These are phyloP conservation scores for Haberlea rhodopensis DNA, from an alignment of 257 asterid species.

Conservation along the genomic window DNA sequence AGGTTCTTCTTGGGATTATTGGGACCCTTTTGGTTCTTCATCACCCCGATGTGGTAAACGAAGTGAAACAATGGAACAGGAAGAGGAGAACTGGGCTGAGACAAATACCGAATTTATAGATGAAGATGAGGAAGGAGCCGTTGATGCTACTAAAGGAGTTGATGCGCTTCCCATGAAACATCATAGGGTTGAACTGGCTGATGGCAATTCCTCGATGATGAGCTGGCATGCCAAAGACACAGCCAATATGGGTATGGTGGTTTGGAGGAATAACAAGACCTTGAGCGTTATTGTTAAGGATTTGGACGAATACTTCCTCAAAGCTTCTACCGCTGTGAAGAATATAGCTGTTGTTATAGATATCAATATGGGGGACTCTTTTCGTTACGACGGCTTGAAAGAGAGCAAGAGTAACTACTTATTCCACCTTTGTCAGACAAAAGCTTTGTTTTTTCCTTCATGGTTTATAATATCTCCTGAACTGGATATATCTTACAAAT, in stretches of 20 bases:
- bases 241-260: slow-evolving; percentile 66
- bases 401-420: slow-evolving; percentile 57
- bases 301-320: slow-evolving; percentile 70
- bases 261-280: slow-evolving; percentile 54
- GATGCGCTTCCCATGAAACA: slow-evolving; percentile 29
- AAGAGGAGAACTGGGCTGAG: slow-evolving; percentile 74
- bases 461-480: not conserved
- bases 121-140: slow-evolving; percentile 37
- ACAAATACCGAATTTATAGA: slow-evolving; percentile 54
- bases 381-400: slow-evolving; percentile 39
- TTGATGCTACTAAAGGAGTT: slow-evolving; percentile 25
- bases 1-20: slow-evolving; percentile 57
- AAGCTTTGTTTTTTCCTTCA: not conserved
- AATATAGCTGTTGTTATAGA: slow-evolving; percentile 67
- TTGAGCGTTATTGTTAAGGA: slow-evolving; percentile 55
- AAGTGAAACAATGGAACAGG: slow-evolving; percentile 38
- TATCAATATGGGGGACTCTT: slow-evolving; percentile 49
- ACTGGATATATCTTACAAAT: not conserved
- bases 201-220: slow-evolving; percentile 47
- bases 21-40: slow-evolving; percentile 60
- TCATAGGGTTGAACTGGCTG: slow-evolving; percentile 35
- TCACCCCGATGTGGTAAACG: slow-evolving; percentile 29
- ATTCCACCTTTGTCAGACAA: slow-evolving; percentile 21
- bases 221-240: slow-evolving; percentile 57
- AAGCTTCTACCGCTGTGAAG: slow-evolving; percentile 66